phyloP scores from a whole-genome alignment of 2,329 filamentous ascomycete genomes.

The Xylaria sp. region DNA sequence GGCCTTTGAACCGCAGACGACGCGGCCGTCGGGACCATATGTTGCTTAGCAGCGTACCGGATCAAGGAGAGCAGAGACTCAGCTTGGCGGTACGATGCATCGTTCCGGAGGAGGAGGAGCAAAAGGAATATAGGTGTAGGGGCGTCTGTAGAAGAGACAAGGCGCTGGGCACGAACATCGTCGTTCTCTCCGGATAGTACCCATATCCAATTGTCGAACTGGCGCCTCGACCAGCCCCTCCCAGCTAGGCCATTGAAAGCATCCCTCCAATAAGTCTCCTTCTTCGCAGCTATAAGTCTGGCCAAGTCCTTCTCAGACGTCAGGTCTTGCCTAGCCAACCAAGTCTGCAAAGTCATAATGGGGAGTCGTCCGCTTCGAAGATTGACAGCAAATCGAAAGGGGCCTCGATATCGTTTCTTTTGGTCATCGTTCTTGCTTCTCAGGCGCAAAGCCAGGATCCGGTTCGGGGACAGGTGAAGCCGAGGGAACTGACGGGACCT shows the following conservation, averaged over 20 bases:
- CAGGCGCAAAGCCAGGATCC: slow-evolving; percentile 44
- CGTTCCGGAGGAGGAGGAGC: slow-evolving; percentile 50
- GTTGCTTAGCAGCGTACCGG: slow-evolving; percentile 46
- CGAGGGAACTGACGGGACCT: slow-evolving; percentile 36
- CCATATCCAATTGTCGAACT: slow-evolving; percentile 56
- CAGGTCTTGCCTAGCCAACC: slow-evolving; percentile 42
- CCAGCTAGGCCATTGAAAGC: slow-evolving; percentile 47
- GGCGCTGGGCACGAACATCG: slow-evolving; percentile 52
- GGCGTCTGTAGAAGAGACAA: slow-evolving; percentile 49
- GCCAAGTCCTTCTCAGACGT: slow-evolving; percentile 37
- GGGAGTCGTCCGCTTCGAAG: slow-evolving; percentile 46
- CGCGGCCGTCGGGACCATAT: slow-evolving; percentile 17
- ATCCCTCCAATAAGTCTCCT: slow-evolving; percentile 47
- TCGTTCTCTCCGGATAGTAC: slow-evolving; percentile 51
- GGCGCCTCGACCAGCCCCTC: slow-evolving; percentile 49
- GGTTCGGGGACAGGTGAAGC: slow-evolving; percentile 40
- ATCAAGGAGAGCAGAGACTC: slow-evolving; percentile 50
- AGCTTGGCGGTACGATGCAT: slow-evolving; percentile 49
- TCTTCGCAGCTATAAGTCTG: slow-evolving; percentile 32
- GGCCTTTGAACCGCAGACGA: background rate
- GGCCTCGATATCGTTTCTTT: slow-evolving; percentile 33
- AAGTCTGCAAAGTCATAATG: slow-evolving; percentile 44
- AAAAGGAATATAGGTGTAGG: slow-evolving; percentile 56
- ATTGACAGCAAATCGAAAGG: slow-evolving; percentile 33
- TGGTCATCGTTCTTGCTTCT: slow-evolving; percentile 37